These are phyloP conservation scores for Schizosaccharomyces octosporus DNA, from an alignment of 805 yeast species.

Conservation along the genomic window DNA sequence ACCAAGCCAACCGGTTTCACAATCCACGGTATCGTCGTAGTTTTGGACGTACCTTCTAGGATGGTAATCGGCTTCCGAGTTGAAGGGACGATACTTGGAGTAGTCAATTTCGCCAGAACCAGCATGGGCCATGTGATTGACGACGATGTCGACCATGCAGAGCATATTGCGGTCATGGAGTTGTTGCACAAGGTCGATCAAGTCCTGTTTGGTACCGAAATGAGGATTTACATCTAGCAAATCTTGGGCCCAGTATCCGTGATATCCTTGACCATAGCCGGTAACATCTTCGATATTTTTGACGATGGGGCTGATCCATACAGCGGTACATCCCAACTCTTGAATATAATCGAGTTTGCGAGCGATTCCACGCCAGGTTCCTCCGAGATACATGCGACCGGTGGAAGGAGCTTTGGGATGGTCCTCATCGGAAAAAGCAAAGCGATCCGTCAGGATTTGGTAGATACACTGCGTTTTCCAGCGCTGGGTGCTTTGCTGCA, in stretches of 20 bases:
- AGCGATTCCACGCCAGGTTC: constrained; percentile 3
- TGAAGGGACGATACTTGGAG: constrained; percentile 1
- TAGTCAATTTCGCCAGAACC: neutral
- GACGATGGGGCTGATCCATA: constrained; percentile 4
- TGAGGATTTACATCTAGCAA: neutral
- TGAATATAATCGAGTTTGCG: constrained; percentile 3
- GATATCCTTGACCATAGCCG: constrained; percentile 2
- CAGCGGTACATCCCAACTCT: constrained; percentile 3
- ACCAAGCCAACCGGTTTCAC: neutral
- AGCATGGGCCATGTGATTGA: constrained; percentile 3
- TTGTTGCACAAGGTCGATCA: neutral
- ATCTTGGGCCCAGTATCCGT: constrained; percentile 2
- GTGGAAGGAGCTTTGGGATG: neutral
- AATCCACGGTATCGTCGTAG: constrained; percentile 1
- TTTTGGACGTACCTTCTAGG: neutral
- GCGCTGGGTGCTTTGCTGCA: neutral
- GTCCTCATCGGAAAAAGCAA: constrained; percentile 1
- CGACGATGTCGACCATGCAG: constrained; percentile 4
- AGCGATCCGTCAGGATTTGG: constrained; percentile 4
- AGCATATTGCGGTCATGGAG: constrained; percentile 4
- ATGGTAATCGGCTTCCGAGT: neutral
- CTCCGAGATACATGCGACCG: constrained; percentile 3
- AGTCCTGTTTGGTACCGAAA: constrained; percentile 1
- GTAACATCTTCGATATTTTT: constrained; percentile 4
- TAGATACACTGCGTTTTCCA: neutral